These are phyloP conservation scores for Skeletonema menzelii DNA, from an alignment of 108 stramenopile genomes.

Conservation along the genomic window DNA sequence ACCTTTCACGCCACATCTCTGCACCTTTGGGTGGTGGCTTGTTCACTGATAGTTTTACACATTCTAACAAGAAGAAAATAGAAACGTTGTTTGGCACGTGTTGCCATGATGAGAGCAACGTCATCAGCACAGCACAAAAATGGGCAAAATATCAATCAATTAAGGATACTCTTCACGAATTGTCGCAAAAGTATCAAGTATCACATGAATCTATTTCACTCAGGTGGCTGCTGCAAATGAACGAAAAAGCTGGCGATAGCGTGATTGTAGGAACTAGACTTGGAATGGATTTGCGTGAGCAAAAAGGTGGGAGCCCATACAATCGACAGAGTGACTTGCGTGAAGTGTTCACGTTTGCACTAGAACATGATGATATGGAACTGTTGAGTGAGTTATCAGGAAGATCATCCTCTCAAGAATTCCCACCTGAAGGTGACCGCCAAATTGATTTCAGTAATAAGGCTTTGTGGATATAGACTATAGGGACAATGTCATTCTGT, in stretches of 20 bases:
- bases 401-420: background rate
- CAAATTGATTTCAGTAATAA: conserved; percentile 37
- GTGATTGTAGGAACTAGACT: conserved; percentile 32
- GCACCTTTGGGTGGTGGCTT: conserved; percentile 62
- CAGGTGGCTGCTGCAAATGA: conserved; percentile 65
- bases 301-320: conserved; percentile 30
- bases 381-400: conserved; percentile 38
- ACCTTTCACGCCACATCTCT: conserved; percentile 15
- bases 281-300: conserved; percentile 29
- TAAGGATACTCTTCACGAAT: conserved; percentile 37
- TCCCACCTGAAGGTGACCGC: conserved; percentile 2
- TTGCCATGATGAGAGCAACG: background rate
- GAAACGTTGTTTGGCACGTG: conserved; percentile 4
- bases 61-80: conserved; percentile 20
- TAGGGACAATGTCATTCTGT: background rate
- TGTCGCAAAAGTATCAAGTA: conserved; percentile 64
- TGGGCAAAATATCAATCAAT: conserved; percentile 23
- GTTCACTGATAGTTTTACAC: conserved; percentile 38
- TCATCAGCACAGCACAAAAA: background rate
- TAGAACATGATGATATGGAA: conserved; percentile 75
- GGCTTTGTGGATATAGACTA: conserved; percentile 36
- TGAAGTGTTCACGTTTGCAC: conserved; percentile 64
- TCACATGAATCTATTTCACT: conserved; percentile 59
- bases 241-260: conserved; percentile 20
- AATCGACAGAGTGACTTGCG: conserved; percentile 45